Evolutionary conservation across 225 moss, liverwort and hornwort species (phyloP), one percentile per base, ranked within the genome.

Genomic region (Anthoceros angustus): DNA sequence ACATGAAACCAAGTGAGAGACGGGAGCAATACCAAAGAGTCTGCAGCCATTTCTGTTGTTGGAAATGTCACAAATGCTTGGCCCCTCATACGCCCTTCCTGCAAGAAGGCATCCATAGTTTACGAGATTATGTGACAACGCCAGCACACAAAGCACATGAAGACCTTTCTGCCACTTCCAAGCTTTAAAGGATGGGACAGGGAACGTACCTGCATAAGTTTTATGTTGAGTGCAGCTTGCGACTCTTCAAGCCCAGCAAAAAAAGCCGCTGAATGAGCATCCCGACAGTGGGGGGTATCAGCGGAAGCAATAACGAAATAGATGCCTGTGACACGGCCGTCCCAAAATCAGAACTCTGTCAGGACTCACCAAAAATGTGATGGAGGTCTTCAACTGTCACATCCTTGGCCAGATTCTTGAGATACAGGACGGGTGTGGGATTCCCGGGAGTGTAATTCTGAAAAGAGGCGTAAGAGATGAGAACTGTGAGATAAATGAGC

Each of bases 71-170:
- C 87, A 72, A 98, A 98, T 26, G 98, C 98, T 77, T 98, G 98
- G 65, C 89, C 98, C 68, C 89, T 82, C 98, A 92, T 92, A 18
- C 89, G 83, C 63, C 98, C 98, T 74, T 92, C 92, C 92, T 98
- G 84, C 50, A 40, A 70, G n/a, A 65, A 46, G 6, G 46, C 65
- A 62, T 8, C 48, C 46, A 71, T 64, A 61, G 26, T 65, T n/a
- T 49, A 40, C 0, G 8, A 69, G 10, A 25, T 24, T 7, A 5
- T 15, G 25, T 39, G 21, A 9, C 16, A 39, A 39, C 69, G 21
- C 5, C 10, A 2, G 23, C 7, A 12, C 67, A 14, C 43, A 21
- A 39, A 50, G 41, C 62, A 4, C 42, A 63, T 8, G 7, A 16
- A 70, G 18, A 42, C 25, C 5, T 10, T 39, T n/a, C 25, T 45